phyloP scores from a whole-genome alignment of 2,329 filamentous ascomycete genomes.

The Nemania sp. region DNA sequence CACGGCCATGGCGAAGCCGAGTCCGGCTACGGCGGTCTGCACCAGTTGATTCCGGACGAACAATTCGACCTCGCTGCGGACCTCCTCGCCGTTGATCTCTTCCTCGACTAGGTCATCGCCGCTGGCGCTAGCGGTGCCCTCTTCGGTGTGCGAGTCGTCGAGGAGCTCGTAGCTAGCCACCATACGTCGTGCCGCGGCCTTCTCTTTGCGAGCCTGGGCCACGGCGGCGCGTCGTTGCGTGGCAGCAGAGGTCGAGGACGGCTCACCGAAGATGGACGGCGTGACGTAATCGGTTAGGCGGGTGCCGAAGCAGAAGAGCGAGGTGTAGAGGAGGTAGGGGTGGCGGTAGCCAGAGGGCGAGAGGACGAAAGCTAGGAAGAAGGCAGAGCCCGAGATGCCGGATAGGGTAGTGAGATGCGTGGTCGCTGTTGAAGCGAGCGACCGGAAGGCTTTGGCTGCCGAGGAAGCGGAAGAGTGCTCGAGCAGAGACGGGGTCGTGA shows the following conservation, averaged over 20 bases:
- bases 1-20: constrained; percentile 64
- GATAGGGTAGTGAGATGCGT: constrained; percentile 69
- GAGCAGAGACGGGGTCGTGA: constrained; percentile 80
- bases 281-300: constrained; percentile 55
- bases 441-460: constrained; percentile 71
- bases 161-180: constrained; percentile 75
- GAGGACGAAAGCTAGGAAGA: constrained; percentile 76
- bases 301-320: constrained; percentile 67
- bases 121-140: constrained; percentile 48
- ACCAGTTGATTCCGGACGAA: constrained; percentile 58
- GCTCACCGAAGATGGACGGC: constrained; percentile 45
- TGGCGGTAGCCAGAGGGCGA: constrained; percentile 77
- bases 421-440: constrained; percentile 65
- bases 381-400: constrained; percentile 68
- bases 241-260: constrained; percentile 35
- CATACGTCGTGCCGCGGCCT: constrained; percentile 51
- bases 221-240: constrained; percentile 37
- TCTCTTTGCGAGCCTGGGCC: constrained; percentile 37
- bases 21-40: constrained; percentile 56
- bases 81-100: constrained; percentile 63
- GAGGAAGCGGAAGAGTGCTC: constrained; percentile 74
- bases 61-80: constrained; percentile 58
- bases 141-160: constrained; percentile 52
- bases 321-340: constrained; percentile 88
- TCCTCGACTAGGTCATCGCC: constrained; percentile 47